Evolutionary conservation across 148 eudicot species (phyloP).

Genomic region (Pharnaceum exiguum): DNA sequence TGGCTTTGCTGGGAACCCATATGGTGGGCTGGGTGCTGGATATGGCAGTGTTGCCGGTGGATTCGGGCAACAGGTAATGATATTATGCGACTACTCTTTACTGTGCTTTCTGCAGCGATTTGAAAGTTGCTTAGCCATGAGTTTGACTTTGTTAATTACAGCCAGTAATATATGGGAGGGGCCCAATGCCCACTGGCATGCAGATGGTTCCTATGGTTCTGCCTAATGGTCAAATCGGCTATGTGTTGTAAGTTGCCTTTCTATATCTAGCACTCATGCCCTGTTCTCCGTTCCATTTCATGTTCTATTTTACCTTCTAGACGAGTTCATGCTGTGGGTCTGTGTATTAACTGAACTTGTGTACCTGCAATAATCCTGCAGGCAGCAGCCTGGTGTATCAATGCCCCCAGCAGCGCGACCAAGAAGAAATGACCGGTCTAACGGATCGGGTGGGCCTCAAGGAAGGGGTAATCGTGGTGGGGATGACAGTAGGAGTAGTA

Average conservation of each 20-base stretch:
- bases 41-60: conserved; percentile 67
- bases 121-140: not conserved
- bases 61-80: conserved; percentile 85
- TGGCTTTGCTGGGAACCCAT: conserved; percentile 68
- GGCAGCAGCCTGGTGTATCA: conserved; percentile 94
- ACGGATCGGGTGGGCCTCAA: conserved; percentile 58
- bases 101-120: not conserved
- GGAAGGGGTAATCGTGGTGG: conserved; percentile 59
- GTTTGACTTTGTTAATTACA: conserved; percentile 26
- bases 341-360: not conserved
- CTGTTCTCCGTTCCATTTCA: not conserved
- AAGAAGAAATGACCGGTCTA: conserved; percentile 70
- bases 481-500: conserved; percentile 56
- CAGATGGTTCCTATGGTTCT: conserved; percentile 99
- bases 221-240: conserved; percentile 96
- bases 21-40: conserved; percentile 60
- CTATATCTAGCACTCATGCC: not conserved
- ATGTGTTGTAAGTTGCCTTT: conserved; percentile 76
- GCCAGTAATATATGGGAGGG: conserved; percentile 93
- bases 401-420: conserved; percentile 52
- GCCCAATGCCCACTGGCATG: conserved; percentile 96
- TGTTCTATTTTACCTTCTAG: not conserved
- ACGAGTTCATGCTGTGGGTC: not conserved
- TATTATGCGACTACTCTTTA: not conserved
- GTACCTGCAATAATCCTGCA: conserved; percentile 22